Conservation (phyloP, 176 grass and related monocot species). For the Neostapfia colusana region DNA sequence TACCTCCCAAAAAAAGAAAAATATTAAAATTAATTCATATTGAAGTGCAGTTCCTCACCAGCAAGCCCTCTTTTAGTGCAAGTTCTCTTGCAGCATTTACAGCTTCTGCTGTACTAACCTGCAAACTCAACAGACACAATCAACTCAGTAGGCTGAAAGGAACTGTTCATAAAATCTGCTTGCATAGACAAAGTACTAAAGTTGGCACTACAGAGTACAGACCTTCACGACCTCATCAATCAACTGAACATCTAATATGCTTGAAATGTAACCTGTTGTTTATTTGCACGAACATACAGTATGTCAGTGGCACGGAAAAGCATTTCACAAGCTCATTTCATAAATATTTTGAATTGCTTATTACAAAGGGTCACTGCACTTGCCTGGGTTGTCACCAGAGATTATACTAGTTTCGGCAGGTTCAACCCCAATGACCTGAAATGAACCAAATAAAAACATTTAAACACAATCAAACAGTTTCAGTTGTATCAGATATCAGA, state of each 20-base stretch:
- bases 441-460: slow-evolving; percentile 23
- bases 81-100: slow-evolving; percentile 71
- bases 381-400: slow-evolving; percentile 80
- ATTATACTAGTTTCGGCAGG: slow-evolving; percentile 92
- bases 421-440: slow-evolving; percentile 88
- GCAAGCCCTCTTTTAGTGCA: slow-evolving; percentile 84
- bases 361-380: slow-evolving; percentile 28
- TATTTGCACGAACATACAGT: slow-evolving; percentile 20
- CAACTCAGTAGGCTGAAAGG: not conserved
- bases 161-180: slow-evolving; percentile 33
- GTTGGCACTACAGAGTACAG: slow-evolving; percentile 22
- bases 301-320: slow-evolving; percentile 17
- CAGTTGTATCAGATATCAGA: not conserved
- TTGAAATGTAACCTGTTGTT: slow-evolving; percentile 78
- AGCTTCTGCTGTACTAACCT: slow-evolving; percentile 84
- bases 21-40: not conserved
- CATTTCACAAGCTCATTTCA: not conserved
- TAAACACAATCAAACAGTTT: slow-evolving; percentile 21
- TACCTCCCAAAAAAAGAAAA: not conserved
- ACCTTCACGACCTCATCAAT: slow-evolving; percentile 99
- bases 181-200: slow-evolving; percentile 28
- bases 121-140: slow-evolving; percentile 41
- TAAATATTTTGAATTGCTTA: slow-evolving; percentile 13
- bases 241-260: slow-evolving; percentile 83
- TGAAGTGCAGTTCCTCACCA: slow-evolving; percentile 48